Evolutionary conservation across 371 early-diverging fungal species (phyloP).

Genomic region (Mortierella sp.): DNA sequence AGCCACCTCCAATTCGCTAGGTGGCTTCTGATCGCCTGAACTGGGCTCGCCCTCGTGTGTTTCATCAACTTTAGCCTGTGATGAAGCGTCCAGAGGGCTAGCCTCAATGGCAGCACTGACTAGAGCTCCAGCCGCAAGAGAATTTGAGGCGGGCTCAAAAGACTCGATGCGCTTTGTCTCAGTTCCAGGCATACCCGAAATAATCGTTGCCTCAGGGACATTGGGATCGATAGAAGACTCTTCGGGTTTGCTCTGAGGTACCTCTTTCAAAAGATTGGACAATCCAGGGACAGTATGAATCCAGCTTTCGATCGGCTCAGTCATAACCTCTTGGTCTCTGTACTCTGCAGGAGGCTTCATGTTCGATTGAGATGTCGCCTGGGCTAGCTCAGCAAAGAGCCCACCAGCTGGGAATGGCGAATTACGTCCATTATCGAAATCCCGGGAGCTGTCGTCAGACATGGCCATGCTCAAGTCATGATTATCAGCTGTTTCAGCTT

Average conservation of each 20-base stretch:
- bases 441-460: slow-evolving; percentile 31
- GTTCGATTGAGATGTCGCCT: slow-evolving; percentile 31
- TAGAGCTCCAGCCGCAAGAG: slow-evolving; percentile 1
- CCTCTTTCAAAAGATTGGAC: background rate
- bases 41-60: background rate
- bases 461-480: slow-evolving; percentile 36
- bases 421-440: slow-evolving; percentile 26
- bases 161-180: slow-evolving; percentile 34
- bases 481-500: slow-evolving; percentile 17
- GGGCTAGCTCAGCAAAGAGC: slow-evolving; percentile 54
- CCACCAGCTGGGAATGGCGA: slow-evolving; percentile 48
- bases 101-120: background rate
- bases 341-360: slow-evolving; percentile 27
- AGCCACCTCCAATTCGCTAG: slow-evolving; percentile 2
- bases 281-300: slow-evolving; percentile 50
- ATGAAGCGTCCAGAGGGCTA: background rate
- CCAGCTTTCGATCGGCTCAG: slow-evolving; percentile 56
- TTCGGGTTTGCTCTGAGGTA: background rate
- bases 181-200: slow-evolving; percentile 44
- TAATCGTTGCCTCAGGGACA: background rate
- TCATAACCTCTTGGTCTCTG: slow-evolving; percentile 55
- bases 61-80: background rate
- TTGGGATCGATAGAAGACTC: background rate
- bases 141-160: background rate
- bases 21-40: slow-evolving; percentile 7